Evolutionary conservation across 441 rosid species (phyloP), one percentile per base, ranked within the genome.

Genomic region (Pelargonium myrrhifolium): DNA sequence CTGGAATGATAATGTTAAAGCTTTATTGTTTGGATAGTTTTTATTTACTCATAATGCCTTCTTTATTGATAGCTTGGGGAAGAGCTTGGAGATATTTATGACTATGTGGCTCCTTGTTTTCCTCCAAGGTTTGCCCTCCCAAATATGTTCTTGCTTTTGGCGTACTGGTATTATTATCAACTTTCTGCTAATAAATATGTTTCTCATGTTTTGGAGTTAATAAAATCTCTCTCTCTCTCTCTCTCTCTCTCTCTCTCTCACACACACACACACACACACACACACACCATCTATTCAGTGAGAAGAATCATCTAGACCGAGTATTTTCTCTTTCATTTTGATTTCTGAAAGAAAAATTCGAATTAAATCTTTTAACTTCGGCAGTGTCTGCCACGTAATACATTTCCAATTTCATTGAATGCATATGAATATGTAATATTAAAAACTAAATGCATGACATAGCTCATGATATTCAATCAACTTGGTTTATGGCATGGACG

Each of bases 51-150:
- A 68, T 77, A 64, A 68, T 17, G 18, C 5, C 64, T 37, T 53
- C 56, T 74, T 45, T 42, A 15, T 49, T 37, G 58, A 65, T 78
- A 95, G 99, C 88, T 95, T 63, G 98, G 97, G 69, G 98, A 90
- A 75, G 99, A 95, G 82, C 99, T 95, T 78, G 99, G 97, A 77
- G 97, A 92, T 81, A 90, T 92, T 66, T 92, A 95, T 81, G 99
- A 95, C 77, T 90, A 85, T 73, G 98, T 92, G 73, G 99, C 97
- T 71, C 99, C 99, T 37, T 95, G 98, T 75, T 95, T 95, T 82
- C 99, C 99, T 79, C 99, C 99, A 71, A 86, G 99, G 99, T 95
- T 80, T 76, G 85, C 51, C 58, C 55, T 39, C 14, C 66, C 37
- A 64, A 53, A 73, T 37, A 22, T 65, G 20, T 39, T 60, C n/a